Evolutionary conservation across 208 protist species (phyloP), one percentile per base, ranked within the genome.

Genomic region (Acanthamoeba lenticulata): DNA sequence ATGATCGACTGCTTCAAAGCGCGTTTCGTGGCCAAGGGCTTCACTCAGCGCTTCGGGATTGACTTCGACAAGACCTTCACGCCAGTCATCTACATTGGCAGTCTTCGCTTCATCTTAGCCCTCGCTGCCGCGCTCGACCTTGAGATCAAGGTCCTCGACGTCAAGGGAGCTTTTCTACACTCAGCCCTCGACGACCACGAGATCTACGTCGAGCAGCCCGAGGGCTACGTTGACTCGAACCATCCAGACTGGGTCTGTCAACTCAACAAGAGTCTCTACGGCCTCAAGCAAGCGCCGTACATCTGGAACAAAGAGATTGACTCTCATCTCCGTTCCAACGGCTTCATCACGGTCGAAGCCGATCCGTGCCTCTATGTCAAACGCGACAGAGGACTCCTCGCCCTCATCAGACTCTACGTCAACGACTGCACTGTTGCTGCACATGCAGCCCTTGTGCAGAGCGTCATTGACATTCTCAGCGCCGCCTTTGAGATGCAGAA

Each of bases 51-150:
- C n/a, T 36, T 34, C 36, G 67, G 65, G 5, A 34, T 93, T 3
- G 40, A 93, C 67, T 93, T 42, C 34, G n/a, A 81, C 17, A 27
- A 93, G 2, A 93, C 89, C 65, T 93, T 93, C 36, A 2, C 89
- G 4, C 89, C 67, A 32, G 62, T 93, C 0, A 36, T 81, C 17
- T 11, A 60, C 11, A 27, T 81, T 42, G 89, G 60, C 3, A 60
- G 47, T 17, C 42, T 93, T 9, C 65, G 34, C 38, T n/a, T 93
- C 17, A 6, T 93, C 24, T 36, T 93, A 40, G 36, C 55, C 9
- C n/a, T 93, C 1, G 89, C 89, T 27, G 81, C 57, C 13, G 38
- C 89, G 2, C n/a, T 34, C 9, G 42, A 81, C 44, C n/a, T 60
- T 21, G 65, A 93, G 27, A 49, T 93, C 49, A 2, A 93, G 0